A percentile compares a stretch with the other conserved stretches of the same genome.
phyloP scores from a whole-genome alignment of 2,329 filamentous ascomycete species.

The Fusarium pseudoanthophilum region DNA sequence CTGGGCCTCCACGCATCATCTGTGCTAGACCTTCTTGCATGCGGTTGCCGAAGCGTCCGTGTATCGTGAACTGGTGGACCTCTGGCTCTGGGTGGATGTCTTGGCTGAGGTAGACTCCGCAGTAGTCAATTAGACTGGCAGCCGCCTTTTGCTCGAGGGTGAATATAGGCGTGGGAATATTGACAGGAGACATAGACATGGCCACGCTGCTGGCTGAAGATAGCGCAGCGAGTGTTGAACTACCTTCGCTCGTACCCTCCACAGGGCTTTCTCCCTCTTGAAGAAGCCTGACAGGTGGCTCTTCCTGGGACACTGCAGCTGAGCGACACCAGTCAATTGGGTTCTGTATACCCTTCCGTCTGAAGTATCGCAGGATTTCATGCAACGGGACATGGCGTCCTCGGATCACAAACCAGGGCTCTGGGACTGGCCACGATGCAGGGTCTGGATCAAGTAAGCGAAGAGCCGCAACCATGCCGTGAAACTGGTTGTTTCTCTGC shows the following conservation, averaged over 20 bases:
- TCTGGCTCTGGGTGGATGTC: background rate
- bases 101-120: background rate
- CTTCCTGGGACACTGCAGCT: background rate
- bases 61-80: background rate
- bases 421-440: background rate
- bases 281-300: background rate
- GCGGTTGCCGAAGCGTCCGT: background rate
- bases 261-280: background rate
- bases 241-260: background rate
- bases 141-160: background rate
- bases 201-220: background rate
- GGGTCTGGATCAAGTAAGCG: background rate
- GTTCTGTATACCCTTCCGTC: background rate
- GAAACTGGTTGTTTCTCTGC: background rate
- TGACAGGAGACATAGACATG: background rate
- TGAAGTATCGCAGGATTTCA: background rate
- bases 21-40: background rate
- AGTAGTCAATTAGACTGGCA: background rate
- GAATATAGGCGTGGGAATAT: background rate
- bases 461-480: constrained; percentile 1
- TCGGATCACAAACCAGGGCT: background rate
- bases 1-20: background rate
- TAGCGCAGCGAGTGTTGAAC: background rate
- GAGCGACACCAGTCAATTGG: background rate
- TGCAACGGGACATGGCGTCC: background rate